A percentile compares a stretch with the other conserved stretches of the same genome.
Evolutionary conservation across 2,329 filamentous ascomycete genomes (phyloP).

Genomic region (Cercospora brassicicola): DNA sequence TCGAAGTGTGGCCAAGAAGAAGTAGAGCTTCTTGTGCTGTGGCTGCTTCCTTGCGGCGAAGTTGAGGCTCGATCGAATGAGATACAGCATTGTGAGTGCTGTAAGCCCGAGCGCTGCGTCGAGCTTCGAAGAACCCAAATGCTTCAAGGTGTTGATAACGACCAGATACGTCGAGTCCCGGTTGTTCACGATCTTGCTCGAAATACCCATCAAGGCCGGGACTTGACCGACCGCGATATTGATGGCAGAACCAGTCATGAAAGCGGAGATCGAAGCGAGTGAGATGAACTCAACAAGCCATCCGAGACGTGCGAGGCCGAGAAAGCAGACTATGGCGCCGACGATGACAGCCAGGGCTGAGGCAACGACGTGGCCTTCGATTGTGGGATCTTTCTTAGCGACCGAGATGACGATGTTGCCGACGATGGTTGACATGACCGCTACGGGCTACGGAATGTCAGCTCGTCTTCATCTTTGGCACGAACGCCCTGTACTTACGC

Average conservation of each 20-base stretch:
- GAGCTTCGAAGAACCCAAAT: constrained; percentile 65
- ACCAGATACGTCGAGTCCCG: constrained; percentile 77
- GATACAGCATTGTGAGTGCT: constrained; percentile 73
- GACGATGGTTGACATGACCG: constrained; percentile 88
- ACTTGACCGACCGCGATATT: constrained; percentile 85
- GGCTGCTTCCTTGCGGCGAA: constrained; percentile 69
- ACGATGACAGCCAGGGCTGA: constrained; percentile 75
- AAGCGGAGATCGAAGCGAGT: constrained; percentile 83
- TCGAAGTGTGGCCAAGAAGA: constrained; percentile 87
- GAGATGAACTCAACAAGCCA: constrained; percentile 95
- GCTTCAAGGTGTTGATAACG: constrained; percentile 77
- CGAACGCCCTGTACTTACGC: constrained; percentile 58
- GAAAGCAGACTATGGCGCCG: constrained; percentile 72
- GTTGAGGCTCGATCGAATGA: constrained; percentile 67
- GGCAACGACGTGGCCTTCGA: constrained; percentile 68
- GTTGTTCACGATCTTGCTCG: constrained; percentile 62
- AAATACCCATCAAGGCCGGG: constrained; percentile 76
- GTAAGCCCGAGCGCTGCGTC: constrained; percentile 89
- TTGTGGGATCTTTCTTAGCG: constrained; percentile 55
- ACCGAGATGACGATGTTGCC: constrained; percentile 76
- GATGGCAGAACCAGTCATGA: constrained; percentile 95
- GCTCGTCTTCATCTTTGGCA: background rate
- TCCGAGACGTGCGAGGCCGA: constrained; percentile 77
- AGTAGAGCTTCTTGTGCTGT: constrained; percentile 69
- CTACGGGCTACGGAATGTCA: constrained; percentile 67